Conservation (phyloP, 805 yeast species). For the Candida mattraensis region DNA sequence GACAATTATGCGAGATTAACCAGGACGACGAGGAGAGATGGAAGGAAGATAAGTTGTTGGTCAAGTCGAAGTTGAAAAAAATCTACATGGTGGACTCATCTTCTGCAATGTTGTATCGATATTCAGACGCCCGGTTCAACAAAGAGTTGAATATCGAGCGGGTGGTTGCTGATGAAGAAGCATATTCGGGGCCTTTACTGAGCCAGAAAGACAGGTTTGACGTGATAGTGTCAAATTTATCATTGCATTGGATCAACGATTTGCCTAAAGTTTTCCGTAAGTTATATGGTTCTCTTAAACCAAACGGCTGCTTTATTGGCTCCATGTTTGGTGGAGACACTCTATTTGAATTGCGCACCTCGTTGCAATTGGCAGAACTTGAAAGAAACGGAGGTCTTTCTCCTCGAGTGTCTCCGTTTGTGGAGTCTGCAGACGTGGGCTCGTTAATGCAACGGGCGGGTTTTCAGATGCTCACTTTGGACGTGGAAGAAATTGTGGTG, state of each 20-base stretch:
- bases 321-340: conserved; percentile 85
- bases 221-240: conserved; percentile 69
- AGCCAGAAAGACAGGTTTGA: conserved; percentile 47
- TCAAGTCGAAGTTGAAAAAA: conserved; percentile 50
- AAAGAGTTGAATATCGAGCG: conserved; percentile 46
- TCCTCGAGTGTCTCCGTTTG: conserved; percentile 80
- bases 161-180: conserved; percentile 68
- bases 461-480: conserved; percentile 77
- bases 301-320: conserved; percentile 82
- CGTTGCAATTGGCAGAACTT: conserved; percentile 78
- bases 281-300: conserved; percentile 59
- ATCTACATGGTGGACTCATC: conserved; percentile 71
- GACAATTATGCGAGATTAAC: conserved; percentile 36
- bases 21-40: conserved; percentile 41
- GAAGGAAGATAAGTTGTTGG: conserved; percentile 52
- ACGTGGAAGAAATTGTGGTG: conserved; percentile 79
- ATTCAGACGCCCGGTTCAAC: conserved; percentile 46
- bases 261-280: conserved; percentile 63
- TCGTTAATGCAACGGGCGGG: conserved; percentile 71
- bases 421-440: conserved; percentile 76
- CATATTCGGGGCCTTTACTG: conserved; percentile 44
- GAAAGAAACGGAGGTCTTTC: conserved; percentile 79
- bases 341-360: conserved; percentile 75
- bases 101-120: conserved; percentile 50
- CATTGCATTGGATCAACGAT: conserved; percentile 85